A percentile compares a stretch with the other conserved stretches of the same genome.
phyloP scores from a whole-genome alignment of 2,329 filamentous ascomycete genomes.

The Bretziella fagacearum region DNA sequence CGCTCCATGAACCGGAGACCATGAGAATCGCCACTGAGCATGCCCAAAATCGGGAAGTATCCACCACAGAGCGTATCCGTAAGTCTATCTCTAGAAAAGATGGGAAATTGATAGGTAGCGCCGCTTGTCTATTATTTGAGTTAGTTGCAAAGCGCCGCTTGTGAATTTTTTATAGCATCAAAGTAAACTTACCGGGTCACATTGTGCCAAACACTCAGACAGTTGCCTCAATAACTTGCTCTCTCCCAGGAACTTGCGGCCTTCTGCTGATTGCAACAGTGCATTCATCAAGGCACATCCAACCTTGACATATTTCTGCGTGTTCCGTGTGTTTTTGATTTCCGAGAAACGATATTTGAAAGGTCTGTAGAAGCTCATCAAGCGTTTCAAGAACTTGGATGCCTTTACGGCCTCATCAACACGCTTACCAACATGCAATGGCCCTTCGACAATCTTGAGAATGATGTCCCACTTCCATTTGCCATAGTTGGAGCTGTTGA shows the following conservation, averaged over 20 bases:
- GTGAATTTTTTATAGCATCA: neutral
- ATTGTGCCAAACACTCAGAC: slow-evolving; percentile 87
- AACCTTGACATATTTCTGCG: slow-evolving; percentile 81
- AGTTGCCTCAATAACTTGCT: slow-evolving; percentile 89
- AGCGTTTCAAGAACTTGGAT: slow-evolving; percentile 87
- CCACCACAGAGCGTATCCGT: slow-evolving; percentile 77
- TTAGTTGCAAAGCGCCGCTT: too few species aligned
- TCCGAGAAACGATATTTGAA: slow-evolving; percentile 95
- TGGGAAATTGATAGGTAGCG: slow-evolving; percentile 63
- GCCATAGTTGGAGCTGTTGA: slow-evolving; percentile 73
- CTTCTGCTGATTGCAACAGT: slow-evolving; percentile 70
- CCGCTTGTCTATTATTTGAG: slow-evolving; percentile 39
- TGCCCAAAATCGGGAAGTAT: slow-evolving; percentile 85
- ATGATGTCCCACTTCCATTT: slow-evolving; percentile 99
- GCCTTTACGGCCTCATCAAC: slow-evolving; percentile 87
- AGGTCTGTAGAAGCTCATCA: slow-evolving; percentile 87
- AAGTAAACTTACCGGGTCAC: slow-evolving; percentile 53
- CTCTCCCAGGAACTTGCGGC: slow-evolving; percentile 68
- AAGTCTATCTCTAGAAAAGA: slow-evolving; percentile 76
- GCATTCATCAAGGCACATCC: slow-evolving; percentile 80
- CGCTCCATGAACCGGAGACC: slow-evolving; percentile 81
- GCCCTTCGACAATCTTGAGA: slow-evolving; percentile 78
- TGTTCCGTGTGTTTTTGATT: slow-evolving; percentile 74
- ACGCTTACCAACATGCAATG: slow-evolving; percentile 74
- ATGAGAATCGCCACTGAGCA: slow-evolving; percentile 63